These are phyloP conservation scores for Lasiodiplodia theobromae DNA, from an alignment of 2,329 filamentous ascomycete species.

Conservation along the genomic window DNA sequence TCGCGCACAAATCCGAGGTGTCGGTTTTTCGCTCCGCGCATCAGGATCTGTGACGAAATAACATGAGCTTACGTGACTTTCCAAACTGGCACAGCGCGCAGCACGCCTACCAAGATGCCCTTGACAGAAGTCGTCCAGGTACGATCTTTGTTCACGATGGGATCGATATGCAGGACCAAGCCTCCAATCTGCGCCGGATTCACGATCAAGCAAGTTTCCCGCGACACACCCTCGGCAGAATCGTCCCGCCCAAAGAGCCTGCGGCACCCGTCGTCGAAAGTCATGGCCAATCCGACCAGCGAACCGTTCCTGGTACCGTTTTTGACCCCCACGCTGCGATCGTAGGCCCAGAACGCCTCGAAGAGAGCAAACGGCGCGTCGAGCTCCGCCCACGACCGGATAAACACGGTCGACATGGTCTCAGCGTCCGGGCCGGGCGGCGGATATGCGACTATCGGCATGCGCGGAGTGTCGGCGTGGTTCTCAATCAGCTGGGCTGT, in stretches of 20 bases:
- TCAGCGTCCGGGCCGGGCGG: not conserved
- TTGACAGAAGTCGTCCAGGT: not conserved
- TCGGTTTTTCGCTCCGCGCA: not conserved
- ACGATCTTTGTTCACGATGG: no score
- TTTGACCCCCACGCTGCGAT: no score
- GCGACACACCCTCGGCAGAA: not conserved
- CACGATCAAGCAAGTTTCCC: not conserved
- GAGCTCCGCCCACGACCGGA: not conserved
- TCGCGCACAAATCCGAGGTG: not conserved
- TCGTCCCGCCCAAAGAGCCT: not conserved
- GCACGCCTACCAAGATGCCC: not conserved
- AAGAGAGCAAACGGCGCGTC: not conserved
- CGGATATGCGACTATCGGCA: not conserved
- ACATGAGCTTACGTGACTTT: not conserved
- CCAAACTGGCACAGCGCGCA: no score
- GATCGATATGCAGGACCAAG: not conserved
- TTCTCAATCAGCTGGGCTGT: not conserved
- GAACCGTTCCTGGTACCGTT: not conserved
- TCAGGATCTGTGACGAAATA: not conserved
- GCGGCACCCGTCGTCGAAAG: not conserved
- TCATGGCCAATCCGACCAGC: not conserved
- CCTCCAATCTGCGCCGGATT: not conserved
- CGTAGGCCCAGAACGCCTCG: not conserved
- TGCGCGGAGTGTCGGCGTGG: not conserved
- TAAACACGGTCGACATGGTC: not conserved